These are phyloP conservation scores for Boechera retrofracta DNA, from an alignment of 345 rosid species.

Conservation along the genomic window DNA sequence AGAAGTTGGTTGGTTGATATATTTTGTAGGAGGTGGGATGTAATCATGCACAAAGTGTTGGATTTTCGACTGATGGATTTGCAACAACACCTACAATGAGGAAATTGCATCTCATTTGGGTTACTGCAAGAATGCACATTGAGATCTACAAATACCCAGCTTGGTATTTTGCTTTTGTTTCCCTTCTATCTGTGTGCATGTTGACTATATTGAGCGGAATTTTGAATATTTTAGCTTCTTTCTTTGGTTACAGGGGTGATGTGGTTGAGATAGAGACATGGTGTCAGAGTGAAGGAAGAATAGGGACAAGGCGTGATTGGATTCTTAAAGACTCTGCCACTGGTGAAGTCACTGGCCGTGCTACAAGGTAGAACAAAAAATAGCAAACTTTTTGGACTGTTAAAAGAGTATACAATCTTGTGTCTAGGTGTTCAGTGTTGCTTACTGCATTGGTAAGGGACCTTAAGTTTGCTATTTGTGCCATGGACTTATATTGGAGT, in stretches of 20 bases:
- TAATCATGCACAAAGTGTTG: conserved; percentile 94
- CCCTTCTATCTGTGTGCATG: not conserved
- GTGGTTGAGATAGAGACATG: conserved; percentile 96
- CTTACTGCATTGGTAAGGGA: conserved; percentile 1
- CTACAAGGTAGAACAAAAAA: conserved; percentile 60
- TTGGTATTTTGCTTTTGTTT: conserved; percentile 55
- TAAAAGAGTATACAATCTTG: too few species aligned
- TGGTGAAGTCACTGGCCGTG: conserved; percentile 89
- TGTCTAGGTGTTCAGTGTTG: not conserved
- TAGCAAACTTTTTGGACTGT: not conserved
- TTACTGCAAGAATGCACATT: conserved; percentile 95
- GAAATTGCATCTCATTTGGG: conserved; percentile 97
- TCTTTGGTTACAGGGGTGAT: conserved; percentile 71
- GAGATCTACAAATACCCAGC: conserved; percentile 94
- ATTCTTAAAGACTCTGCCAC: conserved; percentile 72
- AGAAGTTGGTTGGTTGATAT: conserved; percentile 17
- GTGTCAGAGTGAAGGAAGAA: conserved; percentile 95
- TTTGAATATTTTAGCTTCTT: conserved; percentile 1
- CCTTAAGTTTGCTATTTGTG: not conserved
- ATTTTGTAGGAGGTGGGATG: conserved; percentile 79
- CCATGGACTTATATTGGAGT: conserved; percentile 7
- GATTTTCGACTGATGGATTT: conserved; percentile 95
- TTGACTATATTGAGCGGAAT: not conserved
- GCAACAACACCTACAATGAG: conserved; percentile 89
- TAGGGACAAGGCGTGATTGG: conserved; percentile 96